These are phyloP conservation scores for Pseudogymnoascus sp. DNA, from an alignment of 2,329 filamentous ascomycete genomes.

Conservation along the genomic window DNA sequence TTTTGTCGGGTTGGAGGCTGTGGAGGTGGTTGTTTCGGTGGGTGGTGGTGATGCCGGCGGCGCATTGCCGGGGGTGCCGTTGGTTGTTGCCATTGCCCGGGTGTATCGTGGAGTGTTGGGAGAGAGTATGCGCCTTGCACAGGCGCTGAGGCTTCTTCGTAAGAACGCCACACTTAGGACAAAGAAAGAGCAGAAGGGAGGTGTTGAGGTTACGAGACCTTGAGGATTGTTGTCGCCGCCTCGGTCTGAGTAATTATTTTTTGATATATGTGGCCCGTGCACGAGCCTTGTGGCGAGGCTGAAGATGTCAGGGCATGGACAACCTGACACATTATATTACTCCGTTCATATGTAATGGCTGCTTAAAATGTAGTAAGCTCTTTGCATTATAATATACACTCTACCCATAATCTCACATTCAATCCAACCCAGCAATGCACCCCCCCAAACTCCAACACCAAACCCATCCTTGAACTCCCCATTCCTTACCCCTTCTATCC, in stretches of 20 bases:
- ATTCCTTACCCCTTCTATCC: neutral
- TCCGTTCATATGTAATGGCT: neutral
- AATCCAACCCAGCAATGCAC: neutral
- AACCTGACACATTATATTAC: neutral
- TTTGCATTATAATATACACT: neutral
- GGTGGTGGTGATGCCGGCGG: neutral
- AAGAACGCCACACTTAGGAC: neutral
- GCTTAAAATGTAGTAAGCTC: neutral
- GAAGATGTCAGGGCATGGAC: too few species aligned
- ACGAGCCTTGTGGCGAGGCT: neutral
- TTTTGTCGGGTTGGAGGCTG: conserved; percentile 36
- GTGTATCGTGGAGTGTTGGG: neutral
- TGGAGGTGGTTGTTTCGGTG: neutral
- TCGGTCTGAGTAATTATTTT: neutral
- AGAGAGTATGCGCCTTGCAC: neutral
- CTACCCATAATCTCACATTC: neutral
- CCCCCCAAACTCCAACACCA: neutral
- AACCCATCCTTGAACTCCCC: neutral
- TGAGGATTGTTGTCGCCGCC: neutral
- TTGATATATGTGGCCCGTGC: neutral
- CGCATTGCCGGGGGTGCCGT: neutral
- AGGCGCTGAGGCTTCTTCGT: neutral
- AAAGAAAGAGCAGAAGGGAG: neutral
- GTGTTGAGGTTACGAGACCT: neutral
- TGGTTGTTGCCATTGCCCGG: neutral